These are phyloP conservation scores for Orbilia javanica DNA, from an alignment of 2,329 filamentous ascomycete genomes.

Conservation along the genomic window DNA sequence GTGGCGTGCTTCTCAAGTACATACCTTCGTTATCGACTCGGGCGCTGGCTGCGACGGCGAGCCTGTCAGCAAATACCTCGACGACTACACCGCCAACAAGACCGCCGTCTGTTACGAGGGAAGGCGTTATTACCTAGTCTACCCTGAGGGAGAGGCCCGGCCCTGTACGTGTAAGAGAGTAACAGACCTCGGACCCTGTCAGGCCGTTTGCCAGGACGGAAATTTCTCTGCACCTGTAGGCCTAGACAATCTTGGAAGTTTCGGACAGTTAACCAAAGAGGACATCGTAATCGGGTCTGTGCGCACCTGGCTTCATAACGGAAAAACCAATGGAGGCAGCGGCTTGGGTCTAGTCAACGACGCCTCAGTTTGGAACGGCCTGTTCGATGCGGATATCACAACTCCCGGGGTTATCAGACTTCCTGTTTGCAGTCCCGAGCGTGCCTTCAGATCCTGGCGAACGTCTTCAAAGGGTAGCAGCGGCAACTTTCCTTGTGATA, in stretches of 20 bases:
- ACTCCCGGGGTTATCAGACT: constrained; percentile 65
- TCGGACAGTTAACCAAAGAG: constrained; percentile 61
- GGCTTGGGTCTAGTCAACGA: constrained; percentile 61
- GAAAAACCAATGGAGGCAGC: constrained; percentile 63
- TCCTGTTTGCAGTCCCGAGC: constrained; percentile 65
- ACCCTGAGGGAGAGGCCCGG: constrained; percentile 60
- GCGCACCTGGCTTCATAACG: constrained; percentile 63
- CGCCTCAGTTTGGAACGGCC: constrained; percentile 28
- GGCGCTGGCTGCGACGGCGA: constrained; percentile 62
- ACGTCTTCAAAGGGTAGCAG: constrained; percentile 58
- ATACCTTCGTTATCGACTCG: constrained; percentile 64
- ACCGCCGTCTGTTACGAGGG: constrained; percentile 61
- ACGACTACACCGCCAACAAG: constrained; percentile 58
- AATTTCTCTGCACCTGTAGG: constrained; percentile 63
- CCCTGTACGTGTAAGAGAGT: background rate
- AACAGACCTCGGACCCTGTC: constrained; percentile 30
- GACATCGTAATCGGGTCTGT: constrained; percentile 59
- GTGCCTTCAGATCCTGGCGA: constrained; percentile 64
- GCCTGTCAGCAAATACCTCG: constrained; percentile 61
- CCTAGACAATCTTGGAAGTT: constrained; percentile 62
- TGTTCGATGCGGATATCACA: constrained; percentile 62
- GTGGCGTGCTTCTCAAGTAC: constrained; percentile 62
- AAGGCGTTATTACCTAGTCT: constrained; percentile 63
- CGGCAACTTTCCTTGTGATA: constrained; percentile 64
- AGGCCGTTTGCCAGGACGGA: constrained; percentile 56